These are phyloP conservation scores for Heliamphora pulchella DNA, from an alignment of 179 eudicot species.

Conservation along the genomic window DNA sequence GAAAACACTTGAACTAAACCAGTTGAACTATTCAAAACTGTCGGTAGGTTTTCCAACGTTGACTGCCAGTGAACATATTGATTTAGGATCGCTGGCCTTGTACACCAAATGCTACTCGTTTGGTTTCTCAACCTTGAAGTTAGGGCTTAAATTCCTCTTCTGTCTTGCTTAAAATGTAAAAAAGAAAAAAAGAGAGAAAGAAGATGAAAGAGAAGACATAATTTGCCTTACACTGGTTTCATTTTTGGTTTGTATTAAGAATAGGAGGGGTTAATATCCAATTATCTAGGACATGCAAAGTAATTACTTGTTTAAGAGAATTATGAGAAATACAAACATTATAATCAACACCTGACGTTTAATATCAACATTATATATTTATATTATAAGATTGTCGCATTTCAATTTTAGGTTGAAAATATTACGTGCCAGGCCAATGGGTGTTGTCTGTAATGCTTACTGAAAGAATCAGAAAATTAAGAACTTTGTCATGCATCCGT, in stretches of 20 bases:
- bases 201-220: neutral
- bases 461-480: neutral
- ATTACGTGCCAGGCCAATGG: neutral
- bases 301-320: neutral
- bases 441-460: neutral
- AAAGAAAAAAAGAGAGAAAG: neutral
- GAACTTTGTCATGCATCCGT: neutral
- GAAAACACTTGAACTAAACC: neutral
- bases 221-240: neutral
- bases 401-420: neutral
- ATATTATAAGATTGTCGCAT: neutral
- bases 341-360: neutral
- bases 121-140: slow-evolving; percentile 6
- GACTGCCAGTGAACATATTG: neutral
- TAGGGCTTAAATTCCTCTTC: neutral
- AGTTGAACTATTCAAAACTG: neutral
- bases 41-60: neutral
- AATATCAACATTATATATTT: neutral
- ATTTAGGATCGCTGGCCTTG: neutral
- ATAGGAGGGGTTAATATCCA: neutral
- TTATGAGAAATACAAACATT: neutral
- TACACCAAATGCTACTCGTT: neutral
- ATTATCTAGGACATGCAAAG: neutral
- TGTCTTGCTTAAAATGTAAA: slow-evolving; percentile 5
- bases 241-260: neutral